Base-by-base conservation (phyloP, 176 grass and related monocot genomes). In the Phoenix roebelenii region DNA sequence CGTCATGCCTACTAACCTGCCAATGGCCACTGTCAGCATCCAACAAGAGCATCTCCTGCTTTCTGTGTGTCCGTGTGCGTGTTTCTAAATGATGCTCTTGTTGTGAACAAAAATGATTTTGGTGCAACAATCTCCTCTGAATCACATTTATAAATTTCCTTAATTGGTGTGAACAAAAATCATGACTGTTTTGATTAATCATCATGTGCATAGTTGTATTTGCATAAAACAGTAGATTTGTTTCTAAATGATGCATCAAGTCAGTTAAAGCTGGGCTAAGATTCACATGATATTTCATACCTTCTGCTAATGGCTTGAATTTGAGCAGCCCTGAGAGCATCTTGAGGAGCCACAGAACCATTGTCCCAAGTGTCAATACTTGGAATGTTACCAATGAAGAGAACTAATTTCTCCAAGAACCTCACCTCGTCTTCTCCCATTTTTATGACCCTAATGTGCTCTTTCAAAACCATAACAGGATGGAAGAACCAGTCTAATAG, bases 231-330 rank as follows among this genome's bases (percentile, higher is more conserved):
- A 39, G 9, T 39, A 7, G 32, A 39, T 39, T 39, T 39, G 9
- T 39, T 28, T 39, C 32, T 39, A 2, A 39, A 39, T 10, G 32
- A 14, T 44, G 35, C 7, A 44, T 44, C 35, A 44, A 44, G 35
- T 44, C 12, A 2, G 14, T 44, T 44, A 14, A 18, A 32, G 18
- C 1, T 12, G 17, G 5, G 35, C 7, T 67, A 3, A 7, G 52
- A 20, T 1, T 44, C 51, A 10, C 1, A 57, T 35, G 7, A 63
- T 3, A 66, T 57, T 30, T 16, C 23, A 18, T 77, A 89, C 90
- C 90, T 86, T 79, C 85, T 79, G 58, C 86, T 95, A 35, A 95
- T 95, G 7, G 90, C 90, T 64, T 95, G 86, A 64, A 95, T 90
- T 44, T 87, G 86, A 54, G 77, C 90, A 58, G 72, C 23, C 57